These are phyloP conservation scores for Oropetium thomaeum DNA, from an alignment of 176 grass and related monocot species.

Conservation along the genomic window DNA sequence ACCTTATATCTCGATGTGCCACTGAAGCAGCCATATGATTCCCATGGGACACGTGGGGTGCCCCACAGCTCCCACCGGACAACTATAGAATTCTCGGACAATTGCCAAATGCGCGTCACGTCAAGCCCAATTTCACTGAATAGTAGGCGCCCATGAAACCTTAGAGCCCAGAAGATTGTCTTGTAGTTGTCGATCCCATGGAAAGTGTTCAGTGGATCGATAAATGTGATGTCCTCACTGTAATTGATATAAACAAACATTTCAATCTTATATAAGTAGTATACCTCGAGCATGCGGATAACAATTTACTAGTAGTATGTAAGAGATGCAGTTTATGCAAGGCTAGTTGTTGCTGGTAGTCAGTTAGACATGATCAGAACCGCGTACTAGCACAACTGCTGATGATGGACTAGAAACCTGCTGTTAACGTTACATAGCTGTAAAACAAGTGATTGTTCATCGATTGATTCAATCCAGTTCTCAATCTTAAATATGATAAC, in stretches of 20 bases:
- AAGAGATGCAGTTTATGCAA: slow-evolving; percentile 1
- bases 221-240: slow-evolving; percentile 92
- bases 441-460: background rate
- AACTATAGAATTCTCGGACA: slow-evolving; percentile 79
- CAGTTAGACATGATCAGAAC: slow-evolving; percentile 1
- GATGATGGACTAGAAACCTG: background rate
- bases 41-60: slow-evolving; percentile 82
- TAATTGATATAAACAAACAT: slow-evolving; percentile 28
- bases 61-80: slow-evolving; percentile 90
- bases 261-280: background rate
- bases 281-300: background rate
- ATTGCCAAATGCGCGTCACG: slow-evolving; percentile 81
- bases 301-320: slow-evolving; percentile 8
- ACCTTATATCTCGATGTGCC: slow-evolving; percentile 87
- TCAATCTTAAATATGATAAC: background rate
- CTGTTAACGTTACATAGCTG: background rate
- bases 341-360: background rate
- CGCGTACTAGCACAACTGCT: background rate
- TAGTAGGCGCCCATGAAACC: slow-evolving; percentile 73
- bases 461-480: background rate
- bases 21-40: slow-evolving; percentile 80
- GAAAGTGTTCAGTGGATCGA: slow-evolving; percentile 84
- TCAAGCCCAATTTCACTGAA: slow-evolving; percentile 77
- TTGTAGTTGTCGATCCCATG: slow-evolving; percentile 90
- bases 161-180: slow-evolving; percentile 88